Conservation (phyloP, 345 rosid species). For the Heritiera littoralis region DNA sequence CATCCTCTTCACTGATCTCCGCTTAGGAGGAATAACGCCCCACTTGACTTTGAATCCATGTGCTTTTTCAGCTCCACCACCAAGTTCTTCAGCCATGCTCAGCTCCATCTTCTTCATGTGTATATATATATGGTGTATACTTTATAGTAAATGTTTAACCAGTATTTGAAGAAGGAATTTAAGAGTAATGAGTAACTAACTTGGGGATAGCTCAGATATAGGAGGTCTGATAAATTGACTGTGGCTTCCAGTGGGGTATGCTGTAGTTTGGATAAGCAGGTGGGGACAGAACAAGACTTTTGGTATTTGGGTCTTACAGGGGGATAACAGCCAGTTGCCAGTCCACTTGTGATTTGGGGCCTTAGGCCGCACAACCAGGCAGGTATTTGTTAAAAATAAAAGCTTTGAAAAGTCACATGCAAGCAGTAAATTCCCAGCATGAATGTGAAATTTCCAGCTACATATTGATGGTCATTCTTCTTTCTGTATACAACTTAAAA, state of each 20-base stretch:
- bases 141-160: not conserved
- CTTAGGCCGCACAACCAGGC: not conserved
- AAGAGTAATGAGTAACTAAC: not conserved
- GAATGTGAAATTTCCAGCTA: not conserved
- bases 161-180: not conserved
- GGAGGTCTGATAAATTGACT: not conserved
- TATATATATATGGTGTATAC: too few species aligned
- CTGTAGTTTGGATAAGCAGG: not conserved
- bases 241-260: not conserved
- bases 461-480: not conserved
- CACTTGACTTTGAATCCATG: not conserved
- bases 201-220: not conserved
- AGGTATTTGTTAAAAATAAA: too few species aligned
- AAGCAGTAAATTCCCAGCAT: not conserved
- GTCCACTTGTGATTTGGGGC: not conserved
- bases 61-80: not conserved
- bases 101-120: not conserved
- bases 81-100: constrained; percentile 6
- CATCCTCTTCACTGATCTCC: constrained; percentile 26
- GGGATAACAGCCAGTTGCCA: not conserved
- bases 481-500: too few species aligned
- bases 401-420: not conserved
- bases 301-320: not conserved
- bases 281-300: constrained; percentile 5
- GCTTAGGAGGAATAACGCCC: constrained; percentile 20